phyloP scores from a whole-genome alignment of 345 rosid genomes.

The Turnera subulata region DNA sequence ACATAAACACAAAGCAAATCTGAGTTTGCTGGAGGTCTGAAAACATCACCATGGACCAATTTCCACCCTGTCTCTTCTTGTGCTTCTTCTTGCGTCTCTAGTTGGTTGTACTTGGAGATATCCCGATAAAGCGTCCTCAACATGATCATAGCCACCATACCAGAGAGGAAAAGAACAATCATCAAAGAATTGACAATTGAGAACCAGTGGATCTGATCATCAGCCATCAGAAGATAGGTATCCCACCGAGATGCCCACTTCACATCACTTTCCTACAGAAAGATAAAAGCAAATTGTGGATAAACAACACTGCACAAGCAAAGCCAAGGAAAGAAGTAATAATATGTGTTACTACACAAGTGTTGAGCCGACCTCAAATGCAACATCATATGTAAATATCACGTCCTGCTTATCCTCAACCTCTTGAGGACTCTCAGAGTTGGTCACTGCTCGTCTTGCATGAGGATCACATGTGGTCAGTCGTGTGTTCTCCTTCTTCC shows the following conservation, averaged over 20 bases:
- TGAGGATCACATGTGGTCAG: conserved; percentile 81
- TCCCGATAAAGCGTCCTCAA: conserved; percentile 83
- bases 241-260: conserved; percentile 99
- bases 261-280: conserved; percentile 69
- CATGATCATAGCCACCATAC: conserved; percentile 99
- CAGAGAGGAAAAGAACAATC: conserved; percentile 94
- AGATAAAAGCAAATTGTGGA: neutral
- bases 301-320: neutral
- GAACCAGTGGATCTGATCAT: conserved; percentile 97
- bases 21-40: conserved; percentile 67
- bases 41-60: conserved; percentile 90
- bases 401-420: conserved; percentile 70
- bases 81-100: conserved; percentile 93
- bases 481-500: conserved; percentile 62
- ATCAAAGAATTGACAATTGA: conserved; percentile 86
- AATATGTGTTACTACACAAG: neutral
- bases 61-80: conserved; percentile 97
- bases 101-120: conserved; percentile 87
- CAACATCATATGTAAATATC: conserved; percentile 83
- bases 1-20: conserved; percentile 81
- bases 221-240: conserved; percentile 87
- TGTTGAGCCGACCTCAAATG: conserved; percentile 48
- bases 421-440: conserved; percentile 83
- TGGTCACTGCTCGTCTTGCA: conserved; percentile 64
- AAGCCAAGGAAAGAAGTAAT: conserved; percentile 1